A percentile compares a stretch with the other conserved stretches of the same genome.
Conservation (phyloP, 805 yeast genomes). For the Suhomyces sp. region DNA sequence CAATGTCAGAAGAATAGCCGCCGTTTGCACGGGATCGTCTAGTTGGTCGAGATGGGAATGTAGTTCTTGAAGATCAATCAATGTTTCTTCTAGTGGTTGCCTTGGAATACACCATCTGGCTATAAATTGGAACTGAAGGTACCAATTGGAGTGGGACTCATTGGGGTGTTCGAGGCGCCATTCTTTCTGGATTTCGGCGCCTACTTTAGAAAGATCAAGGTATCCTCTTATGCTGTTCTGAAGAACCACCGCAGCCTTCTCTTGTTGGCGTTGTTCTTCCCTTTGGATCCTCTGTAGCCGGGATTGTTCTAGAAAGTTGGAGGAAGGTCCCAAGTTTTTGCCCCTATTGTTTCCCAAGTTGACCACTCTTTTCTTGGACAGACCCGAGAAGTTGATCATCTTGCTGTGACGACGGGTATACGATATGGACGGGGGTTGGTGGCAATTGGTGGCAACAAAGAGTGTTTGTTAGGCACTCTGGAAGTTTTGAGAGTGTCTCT, state of each 20-base stretch:
- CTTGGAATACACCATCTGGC: slow-evolving; percentile 4
- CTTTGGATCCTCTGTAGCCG: slow-evolving; percentile 65
- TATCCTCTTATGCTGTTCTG: slow-evolving; percentile 50
- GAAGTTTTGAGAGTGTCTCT: no score
- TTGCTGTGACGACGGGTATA: no score
- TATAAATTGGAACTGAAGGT: slow-evolving; percentile 4
- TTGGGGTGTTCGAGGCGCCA: not conserved
- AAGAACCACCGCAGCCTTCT: slow-evolving; percentile 48
- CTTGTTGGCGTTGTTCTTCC: slow-evolving; percentile 51
- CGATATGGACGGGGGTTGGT: no score
- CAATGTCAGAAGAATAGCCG: no score
- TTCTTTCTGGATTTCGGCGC: slow-evolving; percentile 11
- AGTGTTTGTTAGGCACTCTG: no score
- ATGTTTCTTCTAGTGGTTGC: not conserved
- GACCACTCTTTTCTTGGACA: slow-evolving; percentile 56
- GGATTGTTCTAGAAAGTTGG: slow-evolving; percentile 58
- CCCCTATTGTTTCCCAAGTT: slow-evolving; percentile 58
- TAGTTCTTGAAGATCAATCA: not conserved
- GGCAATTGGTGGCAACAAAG: not conserved
- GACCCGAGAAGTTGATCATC: slow-evolving; percentile 66
- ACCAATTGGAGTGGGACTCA: not conserved
- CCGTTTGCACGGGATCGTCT: no score
- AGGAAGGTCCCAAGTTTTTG: slow-evolving; percentile 19
- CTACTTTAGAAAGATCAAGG: slow-evolving; percentile 28
- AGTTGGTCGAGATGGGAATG: no score